Conservation (phyloP, 1,284 basidiomycete species). For the Pholiota adiposa region DNA sequence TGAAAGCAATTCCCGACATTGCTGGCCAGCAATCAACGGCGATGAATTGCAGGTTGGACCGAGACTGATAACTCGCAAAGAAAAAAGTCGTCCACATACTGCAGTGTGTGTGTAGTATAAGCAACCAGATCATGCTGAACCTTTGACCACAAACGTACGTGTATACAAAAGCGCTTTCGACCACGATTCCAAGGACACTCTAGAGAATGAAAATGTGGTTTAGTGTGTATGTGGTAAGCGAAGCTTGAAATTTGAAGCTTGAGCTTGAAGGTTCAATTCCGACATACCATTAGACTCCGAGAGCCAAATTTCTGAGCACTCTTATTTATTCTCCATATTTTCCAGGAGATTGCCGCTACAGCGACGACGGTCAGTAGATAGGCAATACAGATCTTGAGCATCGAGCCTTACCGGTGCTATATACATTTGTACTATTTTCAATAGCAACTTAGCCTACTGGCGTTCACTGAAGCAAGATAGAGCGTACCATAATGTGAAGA, state of each 20-base stretch:
- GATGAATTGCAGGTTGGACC: background rate
- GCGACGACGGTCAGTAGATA: background rate
- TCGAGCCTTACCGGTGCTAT: background rate
- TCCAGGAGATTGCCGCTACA: background rate
- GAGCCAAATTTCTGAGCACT: background rate
- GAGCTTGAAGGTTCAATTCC: background rate
- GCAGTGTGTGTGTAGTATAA: background rate
- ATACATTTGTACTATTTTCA: background rate
- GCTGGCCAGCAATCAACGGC: background rate
- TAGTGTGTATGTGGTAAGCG: too few relatives aligned
- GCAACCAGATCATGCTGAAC: too few relatives aligned
- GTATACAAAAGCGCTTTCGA: constrained; percentile 4
- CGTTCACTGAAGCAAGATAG: background rate
- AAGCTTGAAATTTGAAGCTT: background rate
- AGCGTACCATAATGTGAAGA: background rate
- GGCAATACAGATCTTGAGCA: background rate
- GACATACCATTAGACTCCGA: background rate
- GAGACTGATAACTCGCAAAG: background rate
- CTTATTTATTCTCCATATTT: constrained; percentile 1
- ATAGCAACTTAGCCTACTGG: background rate
- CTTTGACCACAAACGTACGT: constrained; percentile 7
- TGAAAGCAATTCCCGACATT: constrained; percentile 5
- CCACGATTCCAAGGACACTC: background rate
- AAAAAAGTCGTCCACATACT: background rate
- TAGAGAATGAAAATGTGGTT: too few relatives aligned